A percentile compares a stretch with the other conserved stretches of the same genome.
Evolutionary conservation across 805 yeast species (phyloP).

Genomic region (Monosporozyma siamensis): DNA sequence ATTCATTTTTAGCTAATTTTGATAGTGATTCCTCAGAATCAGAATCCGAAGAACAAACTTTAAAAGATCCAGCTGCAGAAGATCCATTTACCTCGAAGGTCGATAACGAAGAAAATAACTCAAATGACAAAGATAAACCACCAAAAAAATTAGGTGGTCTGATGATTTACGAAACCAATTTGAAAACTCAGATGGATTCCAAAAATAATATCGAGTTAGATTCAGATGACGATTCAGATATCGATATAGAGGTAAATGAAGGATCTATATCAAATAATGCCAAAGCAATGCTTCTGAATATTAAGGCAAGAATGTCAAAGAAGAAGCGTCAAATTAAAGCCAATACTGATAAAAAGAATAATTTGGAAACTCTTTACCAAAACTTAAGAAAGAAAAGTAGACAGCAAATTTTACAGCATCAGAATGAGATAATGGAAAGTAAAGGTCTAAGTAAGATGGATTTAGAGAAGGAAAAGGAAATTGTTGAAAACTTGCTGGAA

Average conservation of each 20-base stretch:
- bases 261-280: conserved; percentile 15
- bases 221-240: conserved; percentile 8
- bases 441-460: conserved; percentile 35
- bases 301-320: conserved; percentile 31
- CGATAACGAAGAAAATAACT: neutral
- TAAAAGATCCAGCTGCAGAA: neutral
- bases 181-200: conserved; percentile 10
- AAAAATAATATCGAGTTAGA: conserved; percentile 13
- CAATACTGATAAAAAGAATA: conserved; percentile 9
- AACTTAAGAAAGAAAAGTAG: conserved; percentile 37
- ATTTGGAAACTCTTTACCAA: conserved; percentile 28
- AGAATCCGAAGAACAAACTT: neutral
- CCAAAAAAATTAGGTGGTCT: conserved; percentile 7
- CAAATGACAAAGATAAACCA: neutral
- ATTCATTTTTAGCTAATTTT: conserved; percentile 17
- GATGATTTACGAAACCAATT: conserved; percentile 16
- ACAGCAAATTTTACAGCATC: conserved; percentile 41
- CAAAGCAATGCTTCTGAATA: conserved; percentile 30
- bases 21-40: conserved; percentile 11
- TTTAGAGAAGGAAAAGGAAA: conserved; percentile 32
- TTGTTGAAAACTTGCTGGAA: conserved; percentile 32
- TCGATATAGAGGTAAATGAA: conserved; percentile 9
- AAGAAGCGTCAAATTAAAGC: conserved; percentile 1
- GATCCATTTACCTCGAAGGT: neutral
- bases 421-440: conserved; percentile 38